Evolutionary conservation across 2,329 filamentous ascomycete genomes (phyloP), one percentile per base, ranked within the genome.

Genomic region (Magnaporthiopsis poae): DNA sequence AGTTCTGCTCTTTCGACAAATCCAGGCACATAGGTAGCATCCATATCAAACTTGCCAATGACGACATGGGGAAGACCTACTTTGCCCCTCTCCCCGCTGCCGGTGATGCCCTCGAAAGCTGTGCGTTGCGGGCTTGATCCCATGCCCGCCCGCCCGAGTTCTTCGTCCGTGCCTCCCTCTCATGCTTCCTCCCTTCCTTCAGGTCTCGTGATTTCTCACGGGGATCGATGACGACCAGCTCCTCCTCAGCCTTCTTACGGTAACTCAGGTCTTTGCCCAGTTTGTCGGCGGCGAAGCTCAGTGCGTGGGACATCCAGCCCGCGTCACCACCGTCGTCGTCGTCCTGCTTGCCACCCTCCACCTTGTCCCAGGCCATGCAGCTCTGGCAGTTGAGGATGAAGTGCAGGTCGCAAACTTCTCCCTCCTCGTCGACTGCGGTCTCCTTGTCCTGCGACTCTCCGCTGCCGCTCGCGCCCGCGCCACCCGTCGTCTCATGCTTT

Each of bases 301-400:
- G 81, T 12, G 86, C 83, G 75, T 98, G 94, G 4, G 86, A 86
- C 87, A 97, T 91, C 93, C 94, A 98, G 5, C 63, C 63, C 13
- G 46, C 46, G 21, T 56, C 46, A 9, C 87, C 88, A 63, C 85
- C 82, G 63, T 86, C 86, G 68, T 86, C 84, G 70, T 82, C 84
- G 3, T 88, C 68, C 7, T 64, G 64, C 5, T 65, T 63, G n/a
- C 56, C 65, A 15, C 81, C 80, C 3, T 82, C 85, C 60, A 81
- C 82, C 71, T 88, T 84, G 73, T 96, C 90, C 92, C 93, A 96
- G 0, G 89, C 86, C 67, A 86, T 87, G 76, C 95, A 98, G 61
- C 92, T 96, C 74, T 96, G 92, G 76, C 95, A 99, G 72, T 96
- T 91, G 63, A 90, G 90, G 69, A 99, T 96, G 76, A 98, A 99